Base-by-base conservation (phyloP, 495 filamentous ascomycete species). In the Penicillium steckii region DNA sequence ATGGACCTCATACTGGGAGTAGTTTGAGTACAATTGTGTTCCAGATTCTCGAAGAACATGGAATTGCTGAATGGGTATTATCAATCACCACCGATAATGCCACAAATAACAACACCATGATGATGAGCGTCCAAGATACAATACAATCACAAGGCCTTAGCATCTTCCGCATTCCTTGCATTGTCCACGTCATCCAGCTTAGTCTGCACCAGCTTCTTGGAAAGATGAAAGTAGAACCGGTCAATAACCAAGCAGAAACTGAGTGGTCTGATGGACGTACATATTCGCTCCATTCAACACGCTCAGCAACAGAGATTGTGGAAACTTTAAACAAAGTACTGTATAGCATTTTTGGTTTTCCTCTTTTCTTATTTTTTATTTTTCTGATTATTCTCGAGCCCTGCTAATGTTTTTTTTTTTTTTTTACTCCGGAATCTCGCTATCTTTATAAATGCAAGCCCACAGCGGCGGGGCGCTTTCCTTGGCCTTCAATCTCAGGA, bases 21-120 rank as follows among this genome's bases (percentile, higher is more conserved):
- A 44, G 55, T 48, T 18, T 60, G 10, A 55, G 56, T 41, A 4
- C 17, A 10, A 44, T 38, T 33, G 18, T 60, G 22, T 21, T 60
- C 19, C 4, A 52, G 10, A 40, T 46, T 24, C 44, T 60, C 7
- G 9, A 60, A 24, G 19, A 52, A 13, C 48, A 55, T 17, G 3
- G 21, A n/a, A 46, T 56, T 18, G 27, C 44, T 8, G 15, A 60
- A 12, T 29, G 48, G 32, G 48, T 58, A 10, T 33, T 58, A 17
- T 40, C 42, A 32, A 41, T 62, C 32, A 62, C 48, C 0, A 61
- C 54, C 43, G 45, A 61, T 55, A 61, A 61, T 55, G 46, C 45
- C 32, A 46, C 48, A 19, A 62, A 59, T 19, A 62, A 62, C 22
- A 50, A 46, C 12, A 62, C 44, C 27, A 46, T 62, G 37, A 38